Base-by-base conservation (phyloP, 2,329 filamentous ascomycete genomes). In the Lachnellula cervina region DNA sequence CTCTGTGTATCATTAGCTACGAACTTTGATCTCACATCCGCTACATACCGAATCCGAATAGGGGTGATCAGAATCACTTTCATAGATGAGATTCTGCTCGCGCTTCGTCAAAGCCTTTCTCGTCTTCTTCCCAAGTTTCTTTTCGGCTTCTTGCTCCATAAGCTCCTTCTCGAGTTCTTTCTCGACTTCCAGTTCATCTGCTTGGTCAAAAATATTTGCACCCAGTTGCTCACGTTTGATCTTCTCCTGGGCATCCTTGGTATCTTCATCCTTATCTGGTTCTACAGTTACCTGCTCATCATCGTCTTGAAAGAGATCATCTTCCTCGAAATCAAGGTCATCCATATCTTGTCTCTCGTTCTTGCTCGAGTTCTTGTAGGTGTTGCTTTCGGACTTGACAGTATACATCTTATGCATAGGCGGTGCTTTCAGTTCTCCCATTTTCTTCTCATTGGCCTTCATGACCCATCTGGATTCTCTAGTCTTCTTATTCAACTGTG, bases 41-140 rank as follows among this genome's bases (percentile, higher is more conserved):
- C 35, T 40, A 63, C 71, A 58, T 70, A 79, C 79, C 64, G 82
- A 74, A 55, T 79, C 75, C 44, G 78, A 78, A 51, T 81, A 83
- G 13, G 80, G 80, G 67, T 85, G 80, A 34, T 75, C 75, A 51
- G 79, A 81, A 51, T 90, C 89, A 62, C 84, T 88, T 65, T 89
- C 89, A 68, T 96, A 96, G 59, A 94, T 88, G 62, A 84, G 86
- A 63, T 95, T 89, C 71, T 90, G 88, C 72, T 97, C 94, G 51
- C 89, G 82, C 73, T 89, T 93, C 64, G 87, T 85, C 11, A 97
- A 78, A 11, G 88, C 85, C 72, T 95, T 96, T 56, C 88, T 85
- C 5, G 91, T 80, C 46, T 82, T 78, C 71, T 93, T 95, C 59
- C 90, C 88, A 55, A 88, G 80, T 60, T 84, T 82, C 70, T 85